Conservation (phyloP, 2,329 filamentous ascomycete genomes). For the Hypoxylon sp. region DNA sequence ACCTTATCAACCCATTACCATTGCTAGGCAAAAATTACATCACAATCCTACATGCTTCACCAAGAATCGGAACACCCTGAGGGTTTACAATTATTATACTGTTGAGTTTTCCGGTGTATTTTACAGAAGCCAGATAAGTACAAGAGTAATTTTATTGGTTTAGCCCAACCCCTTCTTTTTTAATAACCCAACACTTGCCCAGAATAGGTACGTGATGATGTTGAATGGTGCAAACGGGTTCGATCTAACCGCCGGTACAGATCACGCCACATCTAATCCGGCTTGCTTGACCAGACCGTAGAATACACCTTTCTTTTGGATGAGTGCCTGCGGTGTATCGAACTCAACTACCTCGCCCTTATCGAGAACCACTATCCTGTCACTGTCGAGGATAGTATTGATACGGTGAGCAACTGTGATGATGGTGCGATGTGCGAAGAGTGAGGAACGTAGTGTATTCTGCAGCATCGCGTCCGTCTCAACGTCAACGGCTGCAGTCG, state of each 20-base stretch:
- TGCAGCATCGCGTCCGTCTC: constrained; percentile 78
- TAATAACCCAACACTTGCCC: constrained; percentile 10
- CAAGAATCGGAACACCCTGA: not conserved
- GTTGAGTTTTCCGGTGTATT: constrained; percentile 5
- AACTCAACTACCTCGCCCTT: constrained; percentile 93
- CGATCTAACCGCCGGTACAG: not conserved
- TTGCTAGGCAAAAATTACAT: not conserved
- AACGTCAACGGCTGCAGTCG: constrained; percentile 82
- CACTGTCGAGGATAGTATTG: constrained; percentile 92
- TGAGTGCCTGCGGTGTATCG: constrained; percentile 84
- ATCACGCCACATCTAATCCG: constrained; percentile 72
- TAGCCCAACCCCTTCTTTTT: constrained; percentile 18
- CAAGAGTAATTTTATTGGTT: constrained; percentile 3
- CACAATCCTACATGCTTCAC: not conserved
- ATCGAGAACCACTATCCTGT: constrained; percentile 94
- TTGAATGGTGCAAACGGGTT: constrained; percentile 19
- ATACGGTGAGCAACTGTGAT: constrained; percentile 98
- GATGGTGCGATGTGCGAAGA: constrained; percentile 93
- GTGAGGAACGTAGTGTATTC: constrained; percentile 71
- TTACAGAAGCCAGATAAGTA: constrained; percentile 2
- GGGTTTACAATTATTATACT: constrained; percentile 13
- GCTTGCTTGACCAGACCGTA: constrained; percentile 93
- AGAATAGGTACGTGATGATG: constrained; percentile 16
- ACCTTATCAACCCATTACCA: not conserved
- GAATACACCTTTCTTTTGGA: constrained; percentile 83